phyloP scores from a whole-genome alignment of 306 rosid species.

The Cucurbita moschata region DNA sequence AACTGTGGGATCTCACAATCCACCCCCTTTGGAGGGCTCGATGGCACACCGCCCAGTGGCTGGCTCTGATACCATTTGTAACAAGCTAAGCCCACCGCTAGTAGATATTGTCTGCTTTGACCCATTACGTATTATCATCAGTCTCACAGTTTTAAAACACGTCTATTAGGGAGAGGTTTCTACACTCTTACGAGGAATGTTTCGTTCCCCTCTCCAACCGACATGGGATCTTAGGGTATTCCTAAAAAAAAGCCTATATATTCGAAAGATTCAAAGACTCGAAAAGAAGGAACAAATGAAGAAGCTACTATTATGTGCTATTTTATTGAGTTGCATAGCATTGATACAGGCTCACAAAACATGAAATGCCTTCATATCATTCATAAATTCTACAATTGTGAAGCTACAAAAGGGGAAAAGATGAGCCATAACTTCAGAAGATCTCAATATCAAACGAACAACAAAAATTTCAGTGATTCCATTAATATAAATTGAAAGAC shows the following conservation, averaged over 20 bases:
- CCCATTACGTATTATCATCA: too few species aligned
- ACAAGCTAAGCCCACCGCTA: too few species aligned
- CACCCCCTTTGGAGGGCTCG: too few species aligned
- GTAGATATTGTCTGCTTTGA: too few species aligned
- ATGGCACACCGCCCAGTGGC: too few species aligned
- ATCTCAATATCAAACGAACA: slow-evolving; percentile 34
- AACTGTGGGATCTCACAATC: too few species aligned
- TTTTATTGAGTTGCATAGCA: slow-evolving; percentile 15
- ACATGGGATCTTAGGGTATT: too few species aligned
- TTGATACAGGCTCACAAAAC: slow-evolving; percentile 64
- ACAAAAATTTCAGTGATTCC: slow-evolving; percentile 45
- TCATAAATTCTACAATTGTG: slow-evolving; percentile 49
- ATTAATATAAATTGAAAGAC: slow-evolving; percentile 36
- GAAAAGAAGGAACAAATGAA: slow-evolving; percentile 11
- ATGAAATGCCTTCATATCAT: slow-evolving; percentile 44
- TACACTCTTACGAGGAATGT: too few species aligned
- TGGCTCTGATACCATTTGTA: too few species aligned
- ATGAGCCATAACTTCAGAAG: slow-evolving; percentile 35
- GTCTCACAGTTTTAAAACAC: too few species aligned
- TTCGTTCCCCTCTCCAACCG: too few species aligned
- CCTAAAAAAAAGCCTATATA: background rate
- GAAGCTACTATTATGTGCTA: slow-evolving; percentile 33
- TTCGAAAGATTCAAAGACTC: slow-evolving; percentile 3
- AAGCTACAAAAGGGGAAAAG: slow-evolving; percentile 41
- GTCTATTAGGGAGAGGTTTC: too few species aligned